Evolutionary conservation across 768 basidiomycete genomes (phyloP).

Genomic region (Thelephora aurantiotincta): DNA sequence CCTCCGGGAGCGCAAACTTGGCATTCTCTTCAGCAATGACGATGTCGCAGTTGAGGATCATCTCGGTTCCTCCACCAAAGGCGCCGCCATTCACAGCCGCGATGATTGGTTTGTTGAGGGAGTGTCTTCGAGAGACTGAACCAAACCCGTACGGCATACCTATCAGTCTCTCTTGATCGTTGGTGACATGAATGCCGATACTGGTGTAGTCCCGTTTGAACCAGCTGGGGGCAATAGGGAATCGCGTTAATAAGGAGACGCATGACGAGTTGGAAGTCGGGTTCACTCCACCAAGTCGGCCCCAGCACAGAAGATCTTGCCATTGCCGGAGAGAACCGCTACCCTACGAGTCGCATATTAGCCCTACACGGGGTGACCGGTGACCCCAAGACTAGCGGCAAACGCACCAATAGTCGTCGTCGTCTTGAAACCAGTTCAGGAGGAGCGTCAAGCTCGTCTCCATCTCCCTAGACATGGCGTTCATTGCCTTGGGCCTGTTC

Average conservation of each 20-base stretch:
- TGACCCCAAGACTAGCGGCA: neutral
- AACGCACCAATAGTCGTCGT: slow-evolving; percentile 56
- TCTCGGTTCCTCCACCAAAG: slow-evolving; percentile 20
- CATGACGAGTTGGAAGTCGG: neutral
- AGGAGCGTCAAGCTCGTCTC: slow-evolving; percentile 32
- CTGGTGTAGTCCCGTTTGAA: slow-evolving; percentile 34
- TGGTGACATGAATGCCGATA: slow-evolving; percentile 8
- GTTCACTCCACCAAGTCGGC: slow-evolving; percentile 65
- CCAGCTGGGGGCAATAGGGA: slow-evolving; percentile 32
- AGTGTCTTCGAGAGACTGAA: slow-evolving; percentile 51
- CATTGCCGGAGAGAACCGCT: slow-evolving; percentile 57
- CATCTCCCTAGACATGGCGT: slow-evolving; percentile 60
- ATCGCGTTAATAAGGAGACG: neutral
- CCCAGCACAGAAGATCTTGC: slow-evolving; percentile 65
- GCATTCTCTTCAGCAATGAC: slow-evolving; percentile 56
- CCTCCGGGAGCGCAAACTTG: slow-evolving; percentile 64
- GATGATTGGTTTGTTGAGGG: slow-evolving; percentile 56
- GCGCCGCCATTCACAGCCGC: slow-evolving; percentile 68
- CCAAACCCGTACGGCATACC: slow-evolving; percentile 48
- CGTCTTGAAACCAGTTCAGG: slow-evolving; percentile 63
- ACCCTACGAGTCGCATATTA: slow-evolving; percentile 49
- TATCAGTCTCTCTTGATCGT: slow-evolving; percentile 29
- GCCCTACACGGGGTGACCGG: too few relatives aligned
- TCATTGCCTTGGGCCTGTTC: slow-evolving; percentile 59
- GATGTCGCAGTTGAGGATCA: slow-evolving; percentile 60